A percentile compares a stretch with the other conserved stretches of the same genome.
These are phyloP conservation scores for Bisporella sp. DNA, from an alignment of 2,329 filamentous ascomycete species.

Conservation along the genomic window DNA sequence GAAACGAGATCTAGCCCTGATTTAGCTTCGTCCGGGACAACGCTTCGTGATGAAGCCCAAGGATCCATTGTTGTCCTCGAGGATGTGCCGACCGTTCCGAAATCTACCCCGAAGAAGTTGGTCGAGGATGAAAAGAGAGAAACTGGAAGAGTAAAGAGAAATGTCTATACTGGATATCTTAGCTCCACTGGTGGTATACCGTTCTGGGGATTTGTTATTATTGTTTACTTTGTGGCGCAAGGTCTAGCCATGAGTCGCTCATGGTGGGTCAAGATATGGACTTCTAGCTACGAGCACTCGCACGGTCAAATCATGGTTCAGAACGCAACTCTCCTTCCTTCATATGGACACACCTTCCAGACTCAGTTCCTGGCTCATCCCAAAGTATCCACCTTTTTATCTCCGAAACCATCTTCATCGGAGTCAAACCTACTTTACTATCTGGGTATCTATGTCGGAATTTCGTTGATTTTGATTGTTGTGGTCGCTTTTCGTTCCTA, in stretches of 20 bases:
- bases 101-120: constrained; percentile 51
- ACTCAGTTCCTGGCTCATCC: constrained; percentile 31
- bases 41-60: constrained; percentile 29
- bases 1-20: constrained; percentile 34
- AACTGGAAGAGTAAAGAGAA: constrained; percentile 57
- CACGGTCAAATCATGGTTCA: too few relatives aligned
- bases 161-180: constrained; percentile 62
- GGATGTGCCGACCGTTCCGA: background rate
- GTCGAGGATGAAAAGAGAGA: constrained; percentile 66
- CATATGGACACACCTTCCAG: constrained; percentile 3
- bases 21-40: constrained; percentile 42
- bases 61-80: background rate
- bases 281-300: constrained; percentile 31
- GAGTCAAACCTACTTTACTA: constrained; percentile 42
- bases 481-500: constrained; percentile 43
- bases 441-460: constrained; percentile 55
- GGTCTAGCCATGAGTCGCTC: constrained; percentile 34
- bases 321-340: too few relatives aligned
- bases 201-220: constrained; percentile 50
- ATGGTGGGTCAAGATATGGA: constrained; percentile 60
- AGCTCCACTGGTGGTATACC: constrained; percentile 53
- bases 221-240: constrained; percentile 39
- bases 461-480: constrained; percentile 49
- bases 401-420: background rate
- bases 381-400: too few relatives aligned